Conservation (phyloP, 495 filamentous ascomycete genomes). For the Pseudevernia furfuracea region DNA sequence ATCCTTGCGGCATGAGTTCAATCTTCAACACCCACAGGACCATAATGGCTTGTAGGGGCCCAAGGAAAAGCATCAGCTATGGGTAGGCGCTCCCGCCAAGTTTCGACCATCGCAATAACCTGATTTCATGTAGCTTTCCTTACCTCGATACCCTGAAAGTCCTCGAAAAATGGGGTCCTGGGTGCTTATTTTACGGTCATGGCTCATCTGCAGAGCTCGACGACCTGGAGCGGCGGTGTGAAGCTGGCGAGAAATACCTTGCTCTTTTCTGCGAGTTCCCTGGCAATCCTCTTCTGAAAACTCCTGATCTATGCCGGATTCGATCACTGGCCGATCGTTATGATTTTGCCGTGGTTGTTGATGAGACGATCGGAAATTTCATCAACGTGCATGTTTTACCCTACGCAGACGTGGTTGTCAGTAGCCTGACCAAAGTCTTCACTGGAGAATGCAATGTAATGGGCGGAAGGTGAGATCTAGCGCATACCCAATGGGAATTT, state of each 20-base stretch:
- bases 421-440: conserved; percentile 93
- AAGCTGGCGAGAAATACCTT: conserved; percentile 68
- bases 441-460: conserved; percentile 97
- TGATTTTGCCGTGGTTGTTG: conserved; percentile 76
- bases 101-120: conserved; percentile 27
- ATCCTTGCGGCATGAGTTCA: conserved; percentile 85
- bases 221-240: conserved; percentile 66
- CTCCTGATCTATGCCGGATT: conserved; percentile 77
- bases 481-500: neutral
- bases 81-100: conserved; percentile 37
- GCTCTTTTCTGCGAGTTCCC: conserved; percentile 92
- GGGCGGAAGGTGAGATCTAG: conserved; percentile 59
- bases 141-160: conserved; percentile 97
- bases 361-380: conserved; percentile 95
- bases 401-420: conserved; percentile 83
- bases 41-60: conserved; percentile 52
- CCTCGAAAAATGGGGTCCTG: conserved; percentile 87
- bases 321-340: conserved; percentile 70
- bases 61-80: conserved; percentile 61
- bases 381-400: conserved; percentile 89
- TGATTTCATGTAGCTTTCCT: conserved; percentile 59
- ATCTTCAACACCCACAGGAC: conserved; percentile 82
- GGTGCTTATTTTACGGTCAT: conserved; percentile 83
- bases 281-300: conserved; percentile 79
- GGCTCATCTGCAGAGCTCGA: conserved; percentile 77